phyloP scores from a whole-genome alignment of 2,329 filamentous ascomycete species.

The Ophiostoma fasciatum region DNA sequence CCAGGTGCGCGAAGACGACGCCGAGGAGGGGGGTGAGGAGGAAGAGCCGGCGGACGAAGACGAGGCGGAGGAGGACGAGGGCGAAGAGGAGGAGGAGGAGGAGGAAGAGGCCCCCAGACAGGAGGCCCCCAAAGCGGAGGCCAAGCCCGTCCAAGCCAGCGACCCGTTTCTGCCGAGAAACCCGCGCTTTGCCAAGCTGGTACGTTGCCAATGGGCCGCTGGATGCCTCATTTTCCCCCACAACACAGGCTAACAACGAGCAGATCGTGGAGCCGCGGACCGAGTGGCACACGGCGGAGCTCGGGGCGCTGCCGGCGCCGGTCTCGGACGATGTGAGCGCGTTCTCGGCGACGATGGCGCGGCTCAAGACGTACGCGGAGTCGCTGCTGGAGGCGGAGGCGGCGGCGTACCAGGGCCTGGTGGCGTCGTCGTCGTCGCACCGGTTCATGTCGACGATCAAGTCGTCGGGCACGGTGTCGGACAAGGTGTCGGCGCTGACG shows the following conservation, averaged over 20 bases:
- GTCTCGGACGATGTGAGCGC: slow-evolving; percentile 29
- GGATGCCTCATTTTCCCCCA: too few species aligned
- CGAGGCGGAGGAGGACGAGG: slow-evolving; percentile 22
- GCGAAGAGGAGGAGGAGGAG: slow-evolving; percentile 18
- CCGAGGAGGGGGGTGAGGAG: slow-evolving; percentile 21
- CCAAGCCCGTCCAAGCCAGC: background rate
- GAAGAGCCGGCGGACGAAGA: slow-evolving; percentile 17
- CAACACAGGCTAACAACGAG: too few species aligned
- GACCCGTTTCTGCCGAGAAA: slow-evolving; percentile 10
- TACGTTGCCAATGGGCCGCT: slow-evolving; percentile 22
- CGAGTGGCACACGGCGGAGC: slow-evolving; percentile 38
- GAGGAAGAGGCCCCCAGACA: slow-evolving; percentile 20
- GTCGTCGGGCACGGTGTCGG: slow-evolving; percentile 86
- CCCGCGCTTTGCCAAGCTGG: slow-evolving; percentile 20
- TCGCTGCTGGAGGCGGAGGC: slow-evolving; percentile 66
- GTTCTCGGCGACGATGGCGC: slow-evolving; percentile 28
- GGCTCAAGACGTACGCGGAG: slow-evolving; percentile 54
- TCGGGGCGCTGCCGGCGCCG: slow-evolving; percentile 28
- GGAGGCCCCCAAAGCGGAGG: slow-evolving; percentile 17
- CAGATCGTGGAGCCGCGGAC: slow-evolving; percentile 42
- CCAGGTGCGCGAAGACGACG: slow-evolving; percentile 23
- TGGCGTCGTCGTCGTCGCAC: slow-evolving; percentile 71
- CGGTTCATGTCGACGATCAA: slow-evolving; percentile 97
- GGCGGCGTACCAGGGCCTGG: slow-evolving; percentile 55
- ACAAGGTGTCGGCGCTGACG: slow-evolving; percentile 92